phyloP scores from a whole-genome alignment of 352 stramenopile species.

The Globisporangium canariense region DNA sequence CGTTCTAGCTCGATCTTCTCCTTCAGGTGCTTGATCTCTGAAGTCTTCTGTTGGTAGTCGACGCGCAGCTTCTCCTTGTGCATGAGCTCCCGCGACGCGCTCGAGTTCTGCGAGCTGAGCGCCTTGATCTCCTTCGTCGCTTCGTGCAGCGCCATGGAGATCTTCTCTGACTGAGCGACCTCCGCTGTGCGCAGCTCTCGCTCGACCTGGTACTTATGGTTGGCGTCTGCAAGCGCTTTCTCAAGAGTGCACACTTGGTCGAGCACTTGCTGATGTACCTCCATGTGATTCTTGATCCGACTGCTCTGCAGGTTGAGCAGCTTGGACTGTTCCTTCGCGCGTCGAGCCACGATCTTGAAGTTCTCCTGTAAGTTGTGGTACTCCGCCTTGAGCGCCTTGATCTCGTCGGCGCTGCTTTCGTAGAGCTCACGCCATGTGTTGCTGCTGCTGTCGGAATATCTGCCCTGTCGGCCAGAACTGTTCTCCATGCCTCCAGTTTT shows the following conservation, averaged over 20 bases:
- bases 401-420: slow-evolving; percentile 21
- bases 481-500: slow-evolving; percentile 6
- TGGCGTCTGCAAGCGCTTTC: slow-evolving; percentile 31
- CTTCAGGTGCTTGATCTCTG: slow-evolving; percentile 45
- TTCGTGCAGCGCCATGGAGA: slow-evolving; percentile 47
- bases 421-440: slow-evolving; percentile 27
- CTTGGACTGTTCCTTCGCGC: slow-evolving; percentile 64
- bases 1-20: slow-evolving; percentile 50
- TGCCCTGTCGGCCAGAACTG: not conserved
- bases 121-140: slow-evolving; percentile 47
- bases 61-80: slow-evolving; percentile 53
- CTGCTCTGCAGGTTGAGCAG: slow-evolving; percentile 58
- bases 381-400: slow-evolving; percentile 25
- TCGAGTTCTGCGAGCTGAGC: slow-evolving; percentile 46
- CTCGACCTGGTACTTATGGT: slow-evolving; percentile 46
- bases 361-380: slow-evolving; percentile 42
- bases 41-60: slow-evolving; percentile 51
- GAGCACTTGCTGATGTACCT: slow-evolving; percentile 60
- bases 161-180: slow-evolving; percentile 48
- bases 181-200: slow-evolving; percentile 48
- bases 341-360: slow-evolving; percentile 51
- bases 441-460: slow-evolving; percentile 5
- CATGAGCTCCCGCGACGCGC: slow-evolving; percentile 38
- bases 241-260: slow-evolving; percentile 46
- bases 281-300: slow-evolving; percentile 44